phyloP scores from a whole-genome alignment of 2,329 filamentous ascomycete species.

The Penicillium sp. region DNA sequence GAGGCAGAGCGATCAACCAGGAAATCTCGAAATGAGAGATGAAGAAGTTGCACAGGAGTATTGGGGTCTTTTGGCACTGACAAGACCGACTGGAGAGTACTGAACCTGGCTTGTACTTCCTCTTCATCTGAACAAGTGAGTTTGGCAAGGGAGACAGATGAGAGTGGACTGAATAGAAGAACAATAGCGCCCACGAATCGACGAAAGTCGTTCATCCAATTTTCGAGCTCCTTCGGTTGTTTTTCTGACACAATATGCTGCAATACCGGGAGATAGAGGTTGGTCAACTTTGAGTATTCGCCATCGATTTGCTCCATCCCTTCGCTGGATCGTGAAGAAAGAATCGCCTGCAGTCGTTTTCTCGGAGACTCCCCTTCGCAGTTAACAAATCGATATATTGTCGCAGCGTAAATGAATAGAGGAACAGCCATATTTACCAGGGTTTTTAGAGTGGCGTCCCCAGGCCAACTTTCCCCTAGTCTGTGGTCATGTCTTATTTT shows the following conservation, averaged over 20 bases:
- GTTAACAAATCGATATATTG: constrained; percentile 14
- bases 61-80: not conserved
- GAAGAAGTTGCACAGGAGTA: not conserved
- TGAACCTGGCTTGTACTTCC: not conserved
- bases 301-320: no score
- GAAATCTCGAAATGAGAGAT: constrained; percentile 13
- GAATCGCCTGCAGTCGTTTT: constrained; percentile 14
- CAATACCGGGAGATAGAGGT: constrained; percentile 27
- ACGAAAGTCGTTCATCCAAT: not conserved
- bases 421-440: constrained; percentile 13
- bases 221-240: not conserved
- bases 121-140: not conserved
- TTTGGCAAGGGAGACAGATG: not conserved
- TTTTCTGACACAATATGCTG: constrained; percentile 16
- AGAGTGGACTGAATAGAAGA: constrained; percentile 7
- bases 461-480: constrained; percentile 14
- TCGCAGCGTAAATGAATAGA: constrained; percentile 21
- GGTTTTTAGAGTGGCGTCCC: not conserved
- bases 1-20: not conserved
- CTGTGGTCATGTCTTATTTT: not conserved
- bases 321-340: constrained; percentile 9
- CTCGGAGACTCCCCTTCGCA: constrained; percentile 2
- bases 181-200: constrained; percentile 5
- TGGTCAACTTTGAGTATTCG: constrained; percentile 21
- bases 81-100: constrained; percentile 3